Base-by-base conservation (phyloP, 129 eudicot species). In the Centrapalus pauciflorus region DNA sequence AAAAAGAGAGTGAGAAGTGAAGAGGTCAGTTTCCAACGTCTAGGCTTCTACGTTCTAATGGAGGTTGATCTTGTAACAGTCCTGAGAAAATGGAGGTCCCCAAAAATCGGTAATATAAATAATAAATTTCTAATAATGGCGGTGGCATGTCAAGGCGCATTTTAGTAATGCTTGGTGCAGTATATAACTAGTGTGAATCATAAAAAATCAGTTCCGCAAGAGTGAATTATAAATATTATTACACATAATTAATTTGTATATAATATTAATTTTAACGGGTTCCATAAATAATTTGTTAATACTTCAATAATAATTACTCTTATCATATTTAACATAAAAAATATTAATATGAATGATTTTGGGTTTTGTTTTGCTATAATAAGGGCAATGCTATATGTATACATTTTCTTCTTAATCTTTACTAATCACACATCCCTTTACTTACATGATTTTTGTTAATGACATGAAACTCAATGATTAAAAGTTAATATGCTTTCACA, bases 121-220 rank as follows among this genome's bases (percentile, higher is more conserved):
- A n/a, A n/a, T n/a, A n/a, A 48, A 30, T 66, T 66, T 30, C 30
- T 66, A 29, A 66, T 19, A 66, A 49, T 49, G 71, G 71, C 71
- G 71, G 61, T 66, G 71, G 60, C 26, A 25, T 30, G 61, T 32
- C 12, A 7, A 4, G 56, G 89, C 76, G 84, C 75, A 80, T 11
- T 38, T 72, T 86, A 82, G 82, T 45, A 7, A 10, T 13, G 40
- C 7, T 21, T 66, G 46, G 2, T 10, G 40, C 58, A 17, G 59
- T 65, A 28, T 65, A 28, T 46, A 19, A 46, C 48, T 21, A 65
- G 46, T 48, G 12, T 34, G 17, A 60, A 34, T 30, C 49, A 49
- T 60, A 59, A 59, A 59, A 19, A 32, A 17, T n/a, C n/a, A n/a
- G n/a, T 12, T 30, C 43, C 24, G 33, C 4, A n/a, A 14, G 55